Conservation (phyloP, 2,329 filamentous ascomycete species). For the Dactylonectria estremocensis region DNA sequence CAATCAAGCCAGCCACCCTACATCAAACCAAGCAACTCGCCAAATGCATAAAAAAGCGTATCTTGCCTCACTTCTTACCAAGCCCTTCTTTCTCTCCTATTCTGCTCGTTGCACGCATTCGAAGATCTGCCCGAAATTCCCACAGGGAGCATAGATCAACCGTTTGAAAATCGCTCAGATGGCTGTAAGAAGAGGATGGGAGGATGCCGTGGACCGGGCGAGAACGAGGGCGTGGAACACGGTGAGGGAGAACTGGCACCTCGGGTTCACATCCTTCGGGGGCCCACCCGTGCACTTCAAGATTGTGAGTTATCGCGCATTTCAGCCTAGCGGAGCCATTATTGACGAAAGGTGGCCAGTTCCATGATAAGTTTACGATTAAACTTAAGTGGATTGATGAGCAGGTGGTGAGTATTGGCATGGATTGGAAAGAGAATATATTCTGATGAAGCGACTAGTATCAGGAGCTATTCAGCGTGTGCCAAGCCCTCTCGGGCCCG, state of each 20-base stretch:
- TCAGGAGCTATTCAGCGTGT: slow-evolving; percentile 80
- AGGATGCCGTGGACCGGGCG: too few species aligned
- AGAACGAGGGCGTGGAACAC: slow-evolving; percentile 9
- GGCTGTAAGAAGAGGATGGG: too few species aligned
- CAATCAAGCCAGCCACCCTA: too few species aligned
- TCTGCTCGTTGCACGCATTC: too few species aligned
- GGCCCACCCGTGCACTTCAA: slow-evolving; percentile 80
- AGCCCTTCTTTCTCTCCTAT: too few species aligned
- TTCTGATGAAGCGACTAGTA: slow-evolving; percentile 61
- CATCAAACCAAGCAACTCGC: too few species aligned
- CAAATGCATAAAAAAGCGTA: too few species aligned
- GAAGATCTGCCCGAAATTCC: too few species aligned
- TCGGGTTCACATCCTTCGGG: slow-evolving; percentile 77
- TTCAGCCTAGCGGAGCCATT: neutral
- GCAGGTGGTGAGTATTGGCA: slow-evolving; percentile 65
- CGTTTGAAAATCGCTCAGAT: too few species aligned
- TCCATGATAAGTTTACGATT: slow-evolving; percentile 67
- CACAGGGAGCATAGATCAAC: too few species aligned
- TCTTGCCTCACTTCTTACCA: too few species aligned
- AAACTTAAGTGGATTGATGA: slow-evolving; percentile 78
- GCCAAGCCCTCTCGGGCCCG: slow-evolving; percentile 77
- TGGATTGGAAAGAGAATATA: too few species aligned
- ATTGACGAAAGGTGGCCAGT: slow-evolving; percentile 11
- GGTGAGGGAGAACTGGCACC: slow-evolving; percentile 64
- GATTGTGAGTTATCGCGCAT: slow-evolving; percentile 58